Base-by-base conservation (phyloP, 176 grass and related monocot genomes). In the Carex scoparia region DNA sequence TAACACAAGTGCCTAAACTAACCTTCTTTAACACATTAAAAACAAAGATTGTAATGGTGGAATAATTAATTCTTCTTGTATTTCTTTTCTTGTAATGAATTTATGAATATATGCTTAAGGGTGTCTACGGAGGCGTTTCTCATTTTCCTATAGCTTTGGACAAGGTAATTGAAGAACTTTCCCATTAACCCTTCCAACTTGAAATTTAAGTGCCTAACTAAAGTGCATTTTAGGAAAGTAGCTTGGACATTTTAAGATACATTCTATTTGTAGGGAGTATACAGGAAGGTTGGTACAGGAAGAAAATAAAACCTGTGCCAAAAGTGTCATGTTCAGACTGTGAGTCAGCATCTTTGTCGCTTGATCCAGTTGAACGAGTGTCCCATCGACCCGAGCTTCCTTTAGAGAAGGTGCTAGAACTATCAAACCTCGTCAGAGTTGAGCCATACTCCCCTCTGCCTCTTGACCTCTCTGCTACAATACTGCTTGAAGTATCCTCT, bases 301-400 rank as follows among this genome's bases (percentile, higher is more conserved):
- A 57, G 5, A 56, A 57, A 74, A 35, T 79, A 56, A 79, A 86
- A 99, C 96, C 96, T 88, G 92, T 90, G 12, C 67, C 61, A 49
- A 58, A 44, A 46, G 73, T 37, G 32, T 95, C 96, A 0, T 46
- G 91, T 30, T 94, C 93, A 70, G 90, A 76, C 11, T 74, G 87
- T 11, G 86, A 79, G 46, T 94, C 96, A 4, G 87, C 93, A 60
- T 94, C 91, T 31, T 81, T 89, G 83, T 89, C 88, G 14, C 87
- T 99, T 18, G 91, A 94, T 33, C 85, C 86, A n/a, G 88, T 89
- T 0, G 95, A 93, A 82, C 86, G 93, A 56, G 91, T 81, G 11
- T 99, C 96, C 96, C 96, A 99, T 12, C 88, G 88, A 33, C 88
- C 88, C 0, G 86, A 86, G 69, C 73, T 88, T 72, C 89, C 89